Percentiles rank a stretch among this genome's conserved stretches.
Evolutionary conservation across 768 basidiomycete genomes (phyloP).

Genomic region (Sarcodon aspratus): DNA sequence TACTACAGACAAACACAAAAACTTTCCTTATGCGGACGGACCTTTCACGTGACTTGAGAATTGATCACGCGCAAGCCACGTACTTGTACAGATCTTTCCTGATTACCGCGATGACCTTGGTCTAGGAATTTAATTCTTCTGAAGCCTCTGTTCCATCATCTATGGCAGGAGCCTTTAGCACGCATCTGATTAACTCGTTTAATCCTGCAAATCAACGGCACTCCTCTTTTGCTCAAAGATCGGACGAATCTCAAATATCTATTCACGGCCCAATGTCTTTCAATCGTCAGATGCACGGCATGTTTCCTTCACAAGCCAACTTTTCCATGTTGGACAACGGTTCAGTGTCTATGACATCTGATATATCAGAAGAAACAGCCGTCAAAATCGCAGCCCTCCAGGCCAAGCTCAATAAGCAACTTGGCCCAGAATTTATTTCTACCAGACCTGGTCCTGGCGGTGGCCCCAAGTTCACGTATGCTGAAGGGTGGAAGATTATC

Average conservation of each 20-base stretch:
- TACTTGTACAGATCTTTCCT: conserved; percentile 8
- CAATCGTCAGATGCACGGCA: conserved; percentile 47
- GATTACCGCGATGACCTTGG: conserved; percentile 1
- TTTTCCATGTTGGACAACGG: conserved; percentile 17
- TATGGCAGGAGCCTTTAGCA: conserved; percentile 53
- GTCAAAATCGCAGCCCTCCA: conserved; percentile 64
- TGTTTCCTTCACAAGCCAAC: conserved; percentile 15
- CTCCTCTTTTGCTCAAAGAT: conserved; percentile 12
- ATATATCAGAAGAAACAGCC: conserved; percentile 51
- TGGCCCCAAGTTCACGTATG: conserved; percentile 83
- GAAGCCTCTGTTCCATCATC: neutral
- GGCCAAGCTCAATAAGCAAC: conserved; percentile 71
- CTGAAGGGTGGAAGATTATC: conserved; percentile 97
- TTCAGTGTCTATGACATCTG: conserved; percentile 17
- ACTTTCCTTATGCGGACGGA: no score
- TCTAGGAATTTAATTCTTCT: neutral
- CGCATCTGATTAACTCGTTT: conserved; percentile 43
- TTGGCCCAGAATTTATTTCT: conserved; percentile 92
- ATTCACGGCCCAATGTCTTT: conserved; percentile 52
- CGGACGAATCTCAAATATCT: conserved; percentile 20
- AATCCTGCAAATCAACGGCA: conserved; percentile 9
- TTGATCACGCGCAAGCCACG: no score
- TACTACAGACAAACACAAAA: no score
- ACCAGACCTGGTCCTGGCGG: conserved; percentile 82
- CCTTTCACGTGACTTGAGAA: no score